Evolutionary conservation across 805 yeast genomes (phyloP).

Genomic region (Allodekkera sacchari): DNA sequence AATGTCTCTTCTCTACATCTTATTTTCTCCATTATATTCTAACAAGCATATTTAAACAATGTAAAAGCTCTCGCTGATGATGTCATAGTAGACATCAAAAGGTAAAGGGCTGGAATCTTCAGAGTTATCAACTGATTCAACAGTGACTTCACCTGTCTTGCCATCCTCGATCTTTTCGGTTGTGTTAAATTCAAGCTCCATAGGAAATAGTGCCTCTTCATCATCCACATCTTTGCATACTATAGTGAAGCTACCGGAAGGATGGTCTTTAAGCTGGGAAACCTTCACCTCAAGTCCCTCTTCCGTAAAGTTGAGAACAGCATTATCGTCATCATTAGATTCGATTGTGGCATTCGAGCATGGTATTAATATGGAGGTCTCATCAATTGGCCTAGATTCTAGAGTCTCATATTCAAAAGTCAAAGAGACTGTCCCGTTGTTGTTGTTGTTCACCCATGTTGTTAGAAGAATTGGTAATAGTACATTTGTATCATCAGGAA

Average conservation of each 20-base stretch:
- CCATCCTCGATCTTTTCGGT: slow-evolving; percentile 20
- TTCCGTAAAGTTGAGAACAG: slow-evolving; percentile 49
- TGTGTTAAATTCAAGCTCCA: slow-evolving; percentile 56
- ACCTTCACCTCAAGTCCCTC: slow-evolving; percentile 67
- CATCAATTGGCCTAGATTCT: slow-evolving; percentile 40
- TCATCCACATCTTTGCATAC: slow-evolving; percentile 54
- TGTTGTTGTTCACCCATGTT: slow-evolving; percentile 71
- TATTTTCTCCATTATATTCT: too few relatives aligned
- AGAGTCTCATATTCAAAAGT: slow-evolving; percentile 84
- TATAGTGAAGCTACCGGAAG: slow-evolving; percentile 73
- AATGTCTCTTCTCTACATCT: too few relatives aligned
- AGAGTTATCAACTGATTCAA: slow-evolving; percentile 54
- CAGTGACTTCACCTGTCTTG: slow-evolving; percentile 52
- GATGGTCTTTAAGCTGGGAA: slow-evolving; percentile 37
- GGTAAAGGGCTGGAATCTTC: slow-evolving; percentile 43
- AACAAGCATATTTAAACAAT: slow-evolving; percentile 31
- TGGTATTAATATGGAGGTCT: slow-evolving; percentile 57
- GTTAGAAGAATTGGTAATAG: slow-evolving; percentile 64
- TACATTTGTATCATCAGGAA: slow-evolving; percentile 46
- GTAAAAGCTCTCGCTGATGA: slow-evolving; percentile 51
- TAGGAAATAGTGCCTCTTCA: slow-evolving; percentile 86
- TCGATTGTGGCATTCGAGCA: slow-evolving; percentile 46
- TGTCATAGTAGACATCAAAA: slow-evolving; percentile 54
- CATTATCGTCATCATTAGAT: slow-evolving; percentile 47
- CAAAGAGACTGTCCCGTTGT: slow-evolving; percentile 55